Base-by-base conservation (phyloP, 2,329 filamentous ascomycete species). In the Stachybotrys echinatus region DNA sequence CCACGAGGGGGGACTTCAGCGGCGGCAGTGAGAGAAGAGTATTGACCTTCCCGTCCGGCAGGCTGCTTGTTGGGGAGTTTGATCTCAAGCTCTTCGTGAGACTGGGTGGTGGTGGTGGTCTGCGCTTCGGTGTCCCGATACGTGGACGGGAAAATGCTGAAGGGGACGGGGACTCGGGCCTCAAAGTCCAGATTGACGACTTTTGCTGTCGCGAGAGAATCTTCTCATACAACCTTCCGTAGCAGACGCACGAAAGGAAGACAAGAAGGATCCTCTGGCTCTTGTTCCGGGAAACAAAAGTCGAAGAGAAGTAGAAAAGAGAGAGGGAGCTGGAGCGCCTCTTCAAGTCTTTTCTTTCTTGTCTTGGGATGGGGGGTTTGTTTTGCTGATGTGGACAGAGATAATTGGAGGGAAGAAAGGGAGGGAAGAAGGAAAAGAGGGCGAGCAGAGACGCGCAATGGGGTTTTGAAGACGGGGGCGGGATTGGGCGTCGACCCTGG, bases 151-250 rank as follows among this genome's bases (percentile, higher is more conserved):
- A 97, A 96, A 88, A 96, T 88, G 89, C 91, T 96, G 86, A 96
- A 95, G 79, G 92, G 92, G 78, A 97, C 94, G 82, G 92, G 90
- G 77, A 96, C 89, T 77, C 91, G 89, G 79, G 92, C 91, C 88
- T 96, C 92, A 94, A 95, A 96, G 89, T 96, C 92, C 92, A 96
- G 92, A 81, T 90, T 96, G 89, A 79, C 89, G 87, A 87, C 85
- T 85, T 88, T 84, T 85, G 63, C 71, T 73, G 74, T 76, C 77
- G 84, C 74, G 70, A 74, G 75, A 77, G 72, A 74, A 83, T 80
- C 79, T 84, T 85, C 85, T 89, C 83, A 71, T 70, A 66, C 70
- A 73, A 72, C 70, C 71, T 72, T 69, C 61, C 81, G 83, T 83
- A 72, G 71, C 76, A 65, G 73, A 70, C 72, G 22, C 58, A 71